Base-by-base conservation (phyloP, 495 filamentous ascomycete species). In the Penicillium bialowiezense region DNA sequence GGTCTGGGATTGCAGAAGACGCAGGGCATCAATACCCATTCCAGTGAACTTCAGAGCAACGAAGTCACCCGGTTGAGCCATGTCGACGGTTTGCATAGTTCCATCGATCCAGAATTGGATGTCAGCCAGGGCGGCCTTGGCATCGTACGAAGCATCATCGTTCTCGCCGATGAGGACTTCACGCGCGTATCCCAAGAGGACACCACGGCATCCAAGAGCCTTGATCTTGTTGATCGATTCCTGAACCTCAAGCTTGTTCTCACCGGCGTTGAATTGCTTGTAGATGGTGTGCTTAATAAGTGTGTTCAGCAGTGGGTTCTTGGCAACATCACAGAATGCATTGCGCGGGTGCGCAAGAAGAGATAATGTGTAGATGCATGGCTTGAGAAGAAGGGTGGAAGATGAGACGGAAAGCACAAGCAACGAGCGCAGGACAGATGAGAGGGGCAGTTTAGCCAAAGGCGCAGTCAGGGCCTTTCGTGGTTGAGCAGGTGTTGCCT, bases 31-130 rank as follows among this genome's bases (percentile, higher is more conserved):
- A n/a, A 72, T 72, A 13, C 92, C 92, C 51, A 91, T 90, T n/a
- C 92, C 92, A 15, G 88, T 91, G 70, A 93, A 93, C 76, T 97
- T 97, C 45, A 96, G 66, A 2, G 88, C 91, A 24, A 96, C 84
- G 60, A 91, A 96, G 59, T 96, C 91, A 5, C 87, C 88, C 6
- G 79, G 73, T 31, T 77, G 73, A 0, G 87, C 80, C 70, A 95
- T 83, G 13, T 79, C 71, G 5, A 97, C 84, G 0, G 90, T 93
- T 52, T 86, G 80, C 44, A 91, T 54, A 4, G 87, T 89, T 4
- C 89, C 88, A 31, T 81, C 74, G 28, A 81, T 73, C 90, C 90
- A 96, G 23, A 74, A 76, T 48, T 74, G 72, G 43, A 95, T 81
- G 56, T 91, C 88, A 23, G 72, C 75, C 10, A 67, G 66, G 17